Base-by-base conservation (phyloP, 1,284 basidiomycete genomes). In the Sporisorium iseilematis-ciliati region DNA sequence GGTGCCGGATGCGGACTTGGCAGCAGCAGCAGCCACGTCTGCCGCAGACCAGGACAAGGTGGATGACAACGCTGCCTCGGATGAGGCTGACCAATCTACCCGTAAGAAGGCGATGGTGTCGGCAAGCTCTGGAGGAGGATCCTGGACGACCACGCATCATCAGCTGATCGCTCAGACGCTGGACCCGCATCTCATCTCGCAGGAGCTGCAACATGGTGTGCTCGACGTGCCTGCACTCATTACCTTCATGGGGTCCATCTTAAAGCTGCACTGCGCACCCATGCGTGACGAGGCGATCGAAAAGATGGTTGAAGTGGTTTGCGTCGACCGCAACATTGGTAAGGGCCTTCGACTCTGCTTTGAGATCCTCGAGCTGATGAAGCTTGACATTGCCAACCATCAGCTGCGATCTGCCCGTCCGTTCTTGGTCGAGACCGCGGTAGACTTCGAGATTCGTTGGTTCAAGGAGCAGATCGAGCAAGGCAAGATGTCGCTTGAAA, bases 341-440 rank as follows among this genome's bases (percentile, higher is more conserved):
- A 88, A 88, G 63, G 93, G 92, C 12, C 89, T 96, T 66, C 89
- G 92, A 65, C 89, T 91, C 88, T 94, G 93, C 87, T 91, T 97
- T 84, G 94, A 95, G 85, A 91, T 96, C 67, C 88, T 95, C 57
- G 94, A 97, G 87, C 89, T 95, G 76, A 96, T 97, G 94, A 95
- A 95, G 88, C 89, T 97, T 79, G 94, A 97, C 85, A 94, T 96
- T 77, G 94, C 94, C 42, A 97, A 97, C 84, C 94, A 96, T 86
- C 94, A 96, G 87, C 89, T 96, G 21, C 92, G 94, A 84, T 91
- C 92, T 31, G 88, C 95, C 18, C 91, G 93, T 60, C 92, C 93
- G 18, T 93, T 91, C 86, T 89, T 97, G 66, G 89, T 93, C 77
- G 90, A 91, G 69, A 91, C 91, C 38, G 92, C 94, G 0, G 90